Percentiles rank a stretch among this genome's conserved stretches.
Evolutionary conservation across 176 grass and related monocot species (phyloP).

Genomic region (Rhynchospora tenuis): DNA sequence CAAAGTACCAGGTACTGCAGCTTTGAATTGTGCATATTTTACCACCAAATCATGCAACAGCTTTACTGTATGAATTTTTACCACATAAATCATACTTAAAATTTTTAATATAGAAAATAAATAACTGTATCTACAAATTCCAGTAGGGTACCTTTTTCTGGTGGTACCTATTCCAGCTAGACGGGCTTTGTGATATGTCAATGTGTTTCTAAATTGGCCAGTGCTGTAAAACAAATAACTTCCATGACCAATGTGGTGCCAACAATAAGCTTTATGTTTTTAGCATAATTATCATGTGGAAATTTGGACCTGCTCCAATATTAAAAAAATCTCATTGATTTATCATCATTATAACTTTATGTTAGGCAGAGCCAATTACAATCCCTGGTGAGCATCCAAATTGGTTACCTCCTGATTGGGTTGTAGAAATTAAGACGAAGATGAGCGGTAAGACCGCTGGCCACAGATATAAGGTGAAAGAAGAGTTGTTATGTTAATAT

Average conservation of each 20-base stretch:
- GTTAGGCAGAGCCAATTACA: not conserved
- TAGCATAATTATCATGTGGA: not conserved
- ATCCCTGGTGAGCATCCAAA: not conserved
- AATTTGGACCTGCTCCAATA: not conserved
- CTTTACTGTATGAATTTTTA: not conserved
- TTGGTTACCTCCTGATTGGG: conserved; percentile 31
- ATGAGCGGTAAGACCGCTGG: not conserved
- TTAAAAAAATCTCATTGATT: not conserved
- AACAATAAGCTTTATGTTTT: not conserved
- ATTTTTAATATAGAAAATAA: not conserved
- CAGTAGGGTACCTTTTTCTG: not conserved
- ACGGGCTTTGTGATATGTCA: not conserved
- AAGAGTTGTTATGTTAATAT: not conserved
- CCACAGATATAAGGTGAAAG: not conserved
- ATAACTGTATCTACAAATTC: not conserved
- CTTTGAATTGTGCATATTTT: not conserved
- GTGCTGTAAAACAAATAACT: not conserved
- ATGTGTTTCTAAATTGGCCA: not conserved
- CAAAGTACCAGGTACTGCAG: not conserved
- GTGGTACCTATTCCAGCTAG: not conserved
- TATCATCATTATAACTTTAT: not conserved
- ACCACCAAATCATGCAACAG: not conserved
- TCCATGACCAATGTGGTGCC: not conserved
- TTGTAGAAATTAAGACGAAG: conserved; percentile 18
- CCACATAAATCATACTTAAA: not conserved